Conservation (phyloP, 306 rosid genomes). For the Trifolium repens region DNA sequence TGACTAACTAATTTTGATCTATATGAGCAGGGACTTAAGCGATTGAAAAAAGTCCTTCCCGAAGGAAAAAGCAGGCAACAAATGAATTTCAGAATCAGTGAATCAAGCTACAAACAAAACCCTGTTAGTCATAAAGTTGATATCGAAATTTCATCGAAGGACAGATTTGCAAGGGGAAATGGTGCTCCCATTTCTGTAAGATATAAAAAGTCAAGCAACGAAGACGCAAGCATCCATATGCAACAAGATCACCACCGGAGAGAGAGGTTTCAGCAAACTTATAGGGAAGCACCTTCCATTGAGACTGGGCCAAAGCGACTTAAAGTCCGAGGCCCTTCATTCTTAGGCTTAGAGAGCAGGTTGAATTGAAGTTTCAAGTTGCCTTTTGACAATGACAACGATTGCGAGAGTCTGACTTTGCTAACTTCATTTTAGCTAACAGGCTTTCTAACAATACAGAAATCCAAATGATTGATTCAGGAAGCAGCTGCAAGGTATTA, state of each 20-base stretch:
- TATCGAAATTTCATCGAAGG: conserved; percentile 48
- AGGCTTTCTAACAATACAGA: conserved; percentile 80
- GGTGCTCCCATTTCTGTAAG: conserved; percentile 66
- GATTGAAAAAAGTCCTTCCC: conserved; percentile 73
- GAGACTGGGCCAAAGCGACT: conserved; percentile 76
- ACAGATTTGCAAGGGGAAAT: conserved; percentile 60
- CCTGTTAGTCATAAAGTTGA: conserved; percentile 50
- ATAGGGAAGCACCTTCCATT: conserved; percentile 56
- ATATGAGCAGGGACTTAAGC: conserved; percentile 66
- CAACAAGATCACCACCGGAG: conserved; percentile 68
- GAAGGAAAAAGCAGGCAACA: conserved; percentile 56
- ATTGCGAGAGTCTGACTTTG: conserved; percentile 62
- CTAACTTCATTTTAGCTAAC: conserved; percentile 72
- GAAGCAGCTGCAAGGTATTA: conserved; percentile 72
- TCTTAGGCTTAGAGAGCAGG: conserved; percentile 68
- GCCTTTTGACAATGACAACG: conserved; percentile 49
- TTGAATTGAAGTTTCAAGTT: conserved; percentile 57
- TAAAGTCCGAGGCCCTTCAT: conserved; percentile 79
- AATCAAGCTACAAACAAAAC: conserved; percentile 53
- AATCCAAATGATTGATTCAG: conserved; percentile 66
- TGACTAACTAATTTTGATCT: conserved; percentile 14
- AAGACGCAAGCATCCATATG: conserved; percentile 61
- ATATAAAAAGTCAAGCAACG: conserved; percentile 64
- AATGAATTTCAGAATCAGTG: conserved; percentile 55
- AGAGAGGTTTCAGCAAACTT: conserved; percentile 57